Base-by-base conservation (phyloP, 2,329 filamentous ascomycete genomes). In the Talaromyces sp. region DNA sequence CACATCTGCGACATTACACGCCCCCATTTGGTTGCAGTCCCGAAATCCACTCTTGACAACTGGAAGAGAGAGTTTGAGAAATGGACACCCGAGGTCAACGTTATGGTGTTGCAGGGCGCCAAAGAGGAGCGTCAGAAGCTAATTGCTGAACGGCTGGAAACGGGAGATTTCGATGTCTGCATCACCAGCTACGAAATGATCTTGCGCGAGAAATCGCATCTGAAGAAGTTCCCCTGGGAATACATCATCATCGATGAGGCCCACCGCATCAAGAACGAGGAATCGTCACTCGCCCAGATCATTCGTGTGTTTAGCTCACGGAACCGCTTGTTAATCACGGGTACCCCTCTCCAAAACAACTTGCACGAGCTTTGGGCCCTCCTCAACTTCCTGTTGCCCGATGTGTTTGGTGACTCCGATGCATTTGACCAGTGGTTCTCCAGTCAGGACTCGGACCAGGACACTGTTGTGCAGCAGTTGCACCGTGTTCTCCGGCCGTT, bases 121-220 rank as follows among this genome's bases (percentile, higher is more conserved):
- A 99, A 99, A 75, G 95, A 99, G 9, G 92, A 97, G 77, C 90
- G 95, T 52, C 86, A 92, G 65, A 82, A 86, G 55, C 83, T 99
- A 59, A 98, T 99, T 75, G 91, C 92, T 66, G 91, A 96, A 17
- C 90, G 91, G 4, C 82, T 99, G n/a, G 83, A 96, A 19, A 91
- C 96, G 63, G 92, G 97, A 74, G 91, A 96, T 67, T 99, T 99
- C 68, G 95, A 99, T 70, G 93, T 98, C 19, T 97, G 93, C 78
- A 91, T 99, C 73, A 99, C 95, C 15, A 97, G 93, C 75, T 99
- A 99, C 78, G 95, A 99, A 76, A 98, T 99, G 93, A 92, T 99
- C 63, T 82, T 99, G 13, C 87, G 95, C 62, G 95, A 99, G 73
- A 98, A 99, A 80, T 83, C 90, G 1, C 92, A 96, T 68, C 77